Base-by-base conservation (phyloP, 768 basidiomycete species). In the Tubosaeta sp. region DNA sequence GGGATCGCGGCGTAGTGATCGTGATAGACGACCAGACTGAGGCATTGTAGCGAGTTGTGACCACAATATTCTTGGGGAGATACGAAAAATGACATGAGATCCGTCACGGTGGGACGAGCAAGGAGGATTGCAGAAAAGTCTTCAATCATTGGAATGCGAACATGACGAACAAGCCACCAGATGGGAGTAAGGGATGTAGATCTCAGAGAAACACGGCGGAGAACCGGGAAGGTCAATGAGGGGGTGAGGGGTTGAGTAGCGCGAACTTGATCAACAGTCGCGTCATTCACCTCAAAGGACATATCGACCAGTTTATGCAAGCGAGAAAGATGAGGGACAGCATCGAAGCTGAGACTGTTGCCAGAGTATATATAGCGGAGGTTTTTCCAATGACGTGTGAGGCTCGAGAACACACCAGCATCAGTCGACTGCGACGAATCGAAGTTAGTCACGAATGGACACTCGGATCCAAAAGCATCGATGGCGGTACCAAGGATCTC, bases 371-470 rank as follows among this genome's bases (percentile, higher is more conserved):
- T 47, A 11, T 22, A 29, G 33, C 31, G 3, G n/a, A 59, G 39
- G 26, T 49, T 51, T 46, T 25, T 6, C 58, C 58, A 59, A 19
- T 13, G 13, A 19, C 53, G 42, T n/a, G 59, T 13, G n/a, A 59
- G 43, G 12, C 14, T 12, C 2, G 57, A 46, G 33, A 51, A 33
- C 11, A 39, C 19, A 19, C 50, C 35, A 17, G 9, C 17, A 14
- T 41, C 13, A 5, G 22, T 29, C 31, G 11, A 31, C 1, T 22
- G 3, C 5, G 39, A 14, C 6, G 41, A 43, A 6, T 10, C 1
- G 9, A 59, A 42, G 26, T 38, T 4, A 2, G 22, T 22, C 37
- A 59, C 29, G 6, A 34, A 32, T 16, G 57, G 47, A 46, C 46
- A 56, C 25, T 25, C 13, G 1, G 35, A 43, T 14, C 46, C 46